Conservation (phyloP, 2,329 filamentous ascomycete species). For the Triangularia setosa region DNA sequence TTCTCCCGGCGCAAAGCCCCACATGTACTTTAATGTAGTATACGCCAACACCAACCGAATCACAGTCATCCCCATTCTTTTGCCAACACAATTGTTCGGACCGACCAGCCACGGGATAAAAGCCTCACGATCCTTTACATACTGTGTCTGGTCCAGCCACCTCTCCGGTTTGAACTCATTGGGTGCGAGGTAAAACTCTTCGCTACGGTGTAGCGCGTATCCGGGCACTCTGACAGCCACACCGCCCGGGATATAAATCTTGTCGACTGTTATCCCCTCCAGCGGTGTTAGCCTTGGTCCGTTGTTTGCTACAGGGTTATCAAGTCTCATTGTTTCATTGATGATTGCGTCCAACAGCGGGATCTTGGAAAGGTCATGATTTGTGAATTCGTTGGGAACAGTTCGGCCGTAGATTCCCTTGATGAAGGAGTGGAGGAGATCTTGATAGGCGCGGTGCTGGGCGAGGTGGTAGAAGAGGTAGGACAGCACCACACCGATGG, state of each 20-base stretch:
- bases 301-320: conserved; percentile 29
- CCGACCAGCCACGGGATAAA: conserved; percentile 30
- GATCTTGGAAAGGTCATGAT: conserved; percentile 20
- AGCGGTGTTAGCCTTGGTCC: conserved; percentile 27
- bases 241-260: conserved; percentile 25
- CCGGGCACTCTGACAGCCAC: conserved; percentile 11
- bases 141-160: conserved; percentile 31
- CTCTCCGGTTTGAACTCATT: conserved; percentile 34
- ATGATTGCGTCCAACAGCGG: conserved; percentile 27
- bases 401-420: conserved; percentile 17
- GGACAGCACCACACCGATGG: conserved; percentile 18
- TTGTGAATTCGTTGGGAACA: conserved; percentile 18
- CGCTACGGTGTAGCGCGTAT: conserved; percentile 9
- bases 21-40: conserved; percentile 20
- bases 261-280: conserved; percentile 27
- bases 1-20: conserved; percentile 21
- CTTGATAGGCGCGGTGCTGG: conserved; percentile 2
- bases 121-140: conserved; percentile 24
- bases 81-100: conserved; percentile 34
- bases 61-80: conserved; percentile 36
- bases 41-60: conserved; percentile 22
- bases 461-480: conserved; percentile 21
- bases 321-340: conserved; percentile 30
- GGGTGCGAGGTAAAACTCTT: conserved; percentile 17
- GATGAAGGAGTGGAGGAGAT: conserved; percentile 16